phyloP scores from a whole-genome alignment of 2,329 filamentous ascomycete genomes.

The Cryoendolithus antarcticus region DNA sequence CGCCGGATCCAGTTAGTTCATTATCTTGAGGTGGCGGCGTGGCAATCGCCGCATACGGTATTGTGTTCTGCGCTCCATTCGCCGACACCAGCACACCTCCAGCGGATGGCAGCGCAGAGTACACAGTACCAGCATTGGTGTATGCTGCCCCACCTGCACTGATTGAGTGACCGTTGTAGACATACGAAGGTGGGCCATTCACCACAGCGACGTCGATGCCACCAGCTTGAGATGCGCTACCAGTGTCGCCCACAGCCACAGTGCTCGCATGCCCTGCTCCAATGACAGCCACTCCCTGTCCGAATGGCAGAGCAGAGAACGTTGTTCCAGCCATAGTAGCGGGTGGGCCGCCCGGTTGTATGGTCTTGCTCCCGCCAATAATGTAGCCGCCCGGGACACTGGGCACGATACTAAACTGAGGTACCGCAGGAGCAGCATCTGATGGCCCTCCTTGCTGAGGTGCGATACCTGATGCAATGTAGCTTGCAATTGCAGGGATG shows the following conservation, averaged over 20 bases:
- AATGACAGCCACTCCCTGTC: neutral
- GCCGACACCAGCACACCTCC: neutral
- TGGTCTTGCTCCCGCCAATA: neutral
- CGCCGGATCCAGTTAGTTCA: too few relatives aligned
- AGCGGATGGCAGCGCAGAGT: neutral
- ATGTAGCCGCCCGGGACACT: neutral
- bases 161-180: neutral
- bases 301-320: slow-evolving; percentile 1
- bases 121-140: neutral
- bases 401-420: too few relatives aligned
- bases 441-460: too few relatives aligned
- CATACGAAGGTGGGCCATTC: neutral
- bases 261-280: neutral
- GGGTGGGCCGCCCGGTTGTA: neutral
- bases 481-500: too few relatives aligned
- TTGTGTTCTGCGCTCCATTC: too few relatives aligned
- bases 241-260: neutral
- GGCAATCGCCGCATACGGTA: too few relatives aligned
- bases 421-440: too few relatives aligned
- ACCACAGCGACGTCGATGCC: too few relatives aligned
- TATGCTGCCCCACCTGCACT: neutral
- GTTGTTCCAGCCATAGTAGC: neutral
- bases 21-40: too few relatives aligned
- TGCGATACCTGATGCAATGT: too few relatives aligned
- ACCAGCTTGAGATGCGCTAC: too few relatives aligned